These are phyloP conservation scores for Coniochaeta pulveracea DNA, from an alignment of 2,329 filamentous ascomycete species.

Conservation along the genomic window DNA sequence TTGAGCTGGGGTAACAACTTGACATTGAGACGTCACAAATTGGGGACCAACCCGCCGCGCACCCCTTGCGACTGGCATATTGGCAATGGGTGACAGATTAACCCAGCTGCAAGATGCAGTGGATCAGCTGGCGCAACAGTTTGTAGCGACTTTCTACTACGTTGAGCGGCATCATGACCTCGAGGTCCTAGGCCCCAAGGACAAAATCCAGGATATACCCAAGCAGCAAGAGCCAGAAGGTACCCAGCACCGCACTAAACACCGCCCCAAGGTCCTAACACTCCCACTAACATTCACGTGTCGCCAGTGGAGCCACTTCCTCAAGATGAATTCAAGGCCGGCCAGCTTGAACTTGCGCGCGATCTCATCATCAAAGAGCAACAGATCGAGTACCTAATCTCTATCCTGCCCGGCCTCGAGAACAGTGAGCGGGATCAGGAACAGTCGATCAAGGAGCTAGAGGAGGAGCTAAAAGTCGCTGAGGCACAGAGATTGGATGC, in stretches of 20 bases:
- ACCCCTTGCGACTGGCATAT: too few relatives aligned
- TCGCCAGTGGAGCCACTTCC: constrained; percentile 47
- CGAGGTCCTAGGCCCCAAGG: constrained; percentile 42
- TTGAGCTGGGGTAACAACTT: too few relatives aligned
- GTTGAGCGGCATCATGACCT: constrained; percentile 59
- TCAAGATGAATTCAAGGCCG: constrained; percentile 52
- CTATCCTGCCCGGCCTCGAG: constrained; percentile 63
- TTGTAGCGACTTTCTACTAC: constrained; percentile 55
- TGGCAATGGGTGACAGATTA: constrained; percentile 66
- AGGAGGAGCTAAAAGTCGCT: constrained; percentile 52
- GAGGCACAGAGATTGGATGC: constrained; percentile 53
- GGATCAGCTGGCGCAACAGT: constrained; percentile 64
- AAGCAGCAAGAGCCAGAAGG: constrained; percentile 40
- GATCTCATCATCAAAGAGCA: constrained; percentile 73
- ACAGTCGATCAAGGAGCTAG: constrained; percentile 50
- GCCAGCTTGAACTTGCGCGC: constrained; percentile 61
- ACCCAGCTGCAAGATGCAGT: constrained; percentile 80
- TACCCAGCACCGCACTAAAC: constrained; percentile 12
- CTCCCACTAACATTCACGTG: background rate
- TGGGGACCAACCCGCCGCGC: too few relatives aligned
- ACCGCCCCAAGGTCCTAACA: constrained; percentile 6
- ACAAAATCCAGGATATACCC: constrained; percentile 48
- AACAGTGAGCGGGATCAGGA: constrained; percentile 71
- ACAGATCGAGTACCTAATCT: constrained; percentile 70
- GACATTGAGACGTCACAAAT: too few relatives aligned